A percentile compares a stretch with the other conserved stretches of the same genome.
These are phyloP conservation scores for Wilcoxina mikolae DNA, from an alignment of 495 filamentous ascomycete species.

Conservation along the genomic window DNA sequence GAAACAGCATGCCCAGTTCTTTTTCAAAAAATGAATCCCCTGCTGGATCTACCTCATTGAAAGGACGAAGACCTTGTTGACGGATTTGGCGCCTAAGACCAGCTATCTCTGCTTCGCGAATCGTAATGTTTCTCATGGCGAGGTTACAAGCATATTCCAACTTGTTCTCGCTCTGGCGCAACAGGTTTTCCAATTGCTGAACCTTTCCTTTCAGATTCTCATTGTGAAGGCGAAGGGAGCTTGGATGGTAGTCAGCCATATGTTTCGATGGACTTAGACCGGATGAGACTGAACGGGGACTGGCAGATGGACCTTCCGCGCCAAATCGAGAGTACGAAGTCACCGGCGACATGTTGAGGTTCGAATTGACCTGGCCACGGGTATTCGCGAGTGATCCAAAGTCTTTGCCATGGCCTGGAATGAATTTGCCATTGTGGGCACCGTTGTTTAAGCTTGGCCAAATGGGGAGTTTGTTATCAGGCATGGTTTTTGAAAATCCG, in stretches of 20 bases:
- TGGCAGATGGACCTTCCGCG: background rate
- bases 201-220: background rate
- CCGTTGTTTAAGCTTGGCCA: background rate
- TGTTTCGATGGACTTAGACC: background rate
- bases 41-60: background rate
- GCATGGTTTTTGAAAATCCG: background rate
- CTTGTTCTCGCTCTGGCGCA: background rate
- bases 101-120: constrained; percentile 1
- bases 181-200: background rate
- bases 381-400: no score
- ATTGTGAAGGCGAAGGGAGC: background rate
- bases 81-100: background rate
- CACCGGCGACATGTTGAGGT: background rate
- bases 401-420: no score
- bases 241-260: background rate
- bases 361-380: background rate
- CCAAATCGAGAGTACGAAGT: background rate
- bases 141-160: background rate
- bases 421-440: no score
- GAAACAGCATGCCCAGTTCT: constrained; percentile 22
- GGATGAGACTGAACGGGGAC: background rate
- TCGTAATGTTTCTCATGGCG: background rate
- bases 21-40: background rate
- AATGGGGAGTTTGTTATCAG: background rate
- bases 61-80: background rate